Percentiles rank a stretch among this genome's conserved stretches.
Evolutionary conservation across 371 early-diverging fungal species (phyloP).

Genomic region (Mortierella sp.): DNA sequence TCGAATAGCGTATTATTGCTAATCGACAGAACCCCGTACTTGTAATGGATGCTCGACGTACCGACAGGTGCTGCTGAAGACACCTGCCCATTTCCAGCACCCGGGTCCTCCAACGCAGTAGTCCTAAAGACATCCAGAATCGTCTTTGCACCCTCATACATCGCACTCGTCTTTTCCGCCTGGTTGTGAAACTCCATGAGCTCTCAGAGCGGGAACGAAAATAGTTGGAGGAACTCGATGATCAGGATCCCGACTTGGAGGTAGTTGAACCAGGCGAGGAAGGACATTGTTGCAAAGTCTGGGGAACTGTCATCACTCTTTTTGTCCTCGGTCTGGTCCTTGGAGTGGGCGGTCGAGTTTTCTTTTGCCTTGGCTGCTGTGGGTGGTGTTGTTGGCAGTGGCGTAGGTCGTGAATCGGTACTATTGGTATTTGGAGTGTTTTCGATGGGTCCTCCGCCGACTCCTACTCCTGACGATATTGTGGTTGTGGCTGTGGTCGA

Average conservation of each 20-base stretch:
- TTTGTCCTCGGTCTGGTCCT: neutral
- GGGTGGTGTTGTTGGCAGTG: neutral
- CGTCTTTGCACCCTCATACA: slow-evolving; percentile 36
- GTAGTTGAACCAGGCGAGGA: slow-evolving; percentile 65
- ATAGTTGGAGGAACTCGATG: slow-evolving; percentile 71
- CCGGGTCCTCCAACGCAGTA: slow-evolving; percentile 12
- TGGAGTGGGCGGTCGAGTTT: neutral
- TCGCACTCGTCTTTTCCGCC: slow-evolving; percentile 29
- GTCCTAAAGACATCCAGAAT: slow-evolving; percentile 26
- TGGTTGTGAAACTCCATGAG: slow-evolving; percentile 60
- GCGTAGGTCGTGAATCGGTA: too few species aligned
- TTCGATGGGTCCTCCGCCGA: neutral
- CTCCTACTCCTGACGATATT: neutral
- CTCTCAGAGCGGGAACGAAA: slow-evolving; percentile 70
- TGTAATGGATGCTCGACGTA: slow-evolving; percentile 8
- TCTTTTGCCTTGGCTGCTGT: neutral
- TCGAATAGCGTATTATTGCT: slow-evolving; percentile 23
- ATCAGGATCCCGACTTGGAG: slow-evolving; percentile 68
- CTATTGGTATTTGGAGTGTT: neutral
- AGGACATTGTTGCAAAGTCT: slow-evolving; percentile 43
- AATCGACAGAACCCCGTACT: slow-evolving; percentile 21
- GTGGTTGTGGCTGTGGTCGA: neutral
- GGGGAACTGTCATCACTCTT: slow-evolving; percentile 32
- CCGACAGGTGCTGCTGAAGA: neutral
- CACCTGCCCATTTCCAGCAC: neutral